Evolutionary conservation across 352 stramenopile genomes (phyloP), one percentile per base, ranked within the genome.

Genomic region (Phytophthora pinifolia): DNA sequence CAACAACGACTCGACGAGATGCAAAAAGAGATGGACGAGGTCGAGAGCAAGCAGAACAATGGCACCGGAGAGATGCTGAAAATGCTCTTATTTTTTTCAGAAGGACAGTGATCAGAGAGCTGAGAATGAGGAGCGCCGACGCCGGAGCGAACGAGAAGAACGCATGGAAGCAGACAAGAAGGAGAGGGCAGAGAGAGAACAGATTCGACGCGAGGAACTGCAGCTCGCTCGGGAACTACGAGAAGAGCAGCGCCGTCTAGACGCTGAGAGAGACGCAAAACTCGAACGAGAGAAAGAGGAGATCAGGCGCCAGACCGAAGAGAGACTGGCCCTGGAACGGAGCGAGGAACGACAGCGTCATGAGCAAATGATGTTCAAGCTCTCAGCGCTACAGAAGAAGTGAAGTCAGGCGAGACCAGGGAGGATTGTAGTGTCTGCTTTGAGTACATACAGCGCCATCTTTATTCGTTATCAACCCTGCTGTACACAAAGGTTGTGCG

Each of bases 321-420:
- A 47, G 13, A 17, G 37, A 1, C 38, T 55, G 1, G 44, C 18
- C 2, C 14, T 37, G 2, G 54, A 62, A 3, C 35, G 53, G 4
- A 17, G 2, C 10, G 44, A 54, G 5, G 17, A 25, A 0, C 18
- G 38, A 15, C 41, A 54, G 0, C 31, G 53, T 5, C 53, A 61
- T 20, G 43, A 61, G 2, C 12, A 54, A 9, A 54, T 61, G 35
- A 46, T 49, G 53, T 13, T 61, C 9, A 3, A 54, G 14, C 30
- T 61, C 1, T 17, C n/a, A 1, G 20, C 9, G 3, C 6, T 52
- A 4, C 41, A 35, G 27, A 51, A 46, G 34, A 33, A 52, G 17
- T 50, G 42, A 27, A 4, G n/a, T n/a, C n/a, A n/a, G n/a, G n/a
- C n/a, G n/a, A n/a, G n/a, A n/a, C n/a, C n/a, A n/a, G n/a, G n/a